Base-by-base conservation (phyloP, 768 basidiomycete species). In the Panus rudis region DNA sequence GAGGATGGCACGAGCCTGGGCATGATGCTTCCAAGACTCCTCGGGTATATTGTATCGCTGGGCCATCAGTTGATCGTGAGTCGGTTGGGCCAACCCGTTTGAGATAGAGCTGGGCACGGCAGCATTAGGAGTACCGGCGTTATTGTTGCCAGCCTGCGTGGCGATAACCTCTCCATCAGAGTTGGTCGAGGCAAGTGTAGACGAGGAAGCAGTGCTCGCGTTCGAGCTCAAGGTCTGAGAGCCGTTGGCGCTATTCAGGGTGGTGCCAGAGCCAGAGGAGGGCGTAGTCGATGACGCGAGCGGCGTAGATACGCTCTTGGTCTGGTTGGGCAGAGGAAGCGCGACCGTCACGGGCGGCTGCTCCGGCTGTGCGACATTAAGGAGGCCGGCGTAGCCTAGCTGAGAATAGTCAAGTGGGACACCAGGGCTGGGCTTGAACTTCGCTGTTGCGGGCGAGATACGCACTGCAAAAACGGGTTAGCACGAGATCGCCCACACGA, bases 371-470 rank as follows among this genome's bases (percentile, higher is more conserved):
- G 52, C 12, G 33, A 56, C 26, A 37, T 52, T 47, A 32, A 52
- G 35, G 45, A 53, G 48, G 1, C 56, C 50, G 11, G 22, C 16
- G 42, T 37, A 28, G 26, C 14, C 25, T 42, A 70, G 69, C 25
- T 74, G 69, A 24, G 73, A 57, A 45, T 52, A 52, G 30, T 57
- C 55, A 38, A 55, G 38, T 10, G 66, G 53, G 34, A 63, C 52
- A 35, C 64, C 47, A 42, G 73, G 61, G 12, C 75, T 71, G 2
- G 79, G 72, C 63, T 88, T 92, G 67, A 80, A 86, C 58, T 90
- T 91, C 21, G 88, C 88, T 1, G 88, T 92, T 16, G 88, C 88
- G 8, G 89, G 86, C 7, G 88, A 91, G 47, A 92, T 89, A 47
- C 88, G 84, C 89, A 92, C 88, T 91, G 54, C 14, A 45, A 37